A percentile compares a stretch with the other conserved stretches of the same genome.
phyloP scores from a whole-genome alignment of 306 rosid genomes.

The Neltuma alba region DNA sequence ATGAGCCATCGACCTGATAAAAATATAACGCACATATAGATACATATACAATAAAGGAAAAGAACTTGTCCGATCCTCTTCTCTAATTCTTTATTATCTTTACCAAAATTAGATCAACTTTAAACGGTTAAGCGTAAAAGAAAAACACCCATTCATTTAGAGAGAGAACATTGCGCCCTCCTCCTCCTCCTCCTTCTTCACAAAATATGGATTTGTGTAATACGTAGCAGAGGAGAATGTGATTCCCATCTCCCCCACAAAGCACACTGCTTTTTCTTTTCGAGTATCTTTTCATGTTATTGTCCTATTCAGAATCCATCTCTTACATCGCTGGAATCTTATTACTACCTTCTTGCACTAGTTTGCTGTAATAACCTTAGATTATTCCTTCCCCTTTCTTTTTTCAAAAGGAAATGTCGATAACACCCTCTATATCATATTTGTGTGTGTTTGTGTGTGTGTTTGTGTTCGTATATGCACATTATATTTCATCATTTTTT shows the following conservation, averaged over 20 bases:
- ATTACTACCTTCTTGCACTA: not conserved
- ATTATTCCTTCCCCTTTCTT: too few relatives aligned
- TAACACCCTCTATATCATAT: not conserved
- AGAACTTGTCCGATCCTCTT: too few relatives aligned
- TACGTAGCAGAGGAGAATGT: conserved; percentile 32
- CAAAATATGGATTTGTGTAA: conserved; percentile 5
- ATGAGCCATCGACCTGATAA: too few relatives aligned
- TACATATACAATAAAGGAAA: too few relatives aligned
- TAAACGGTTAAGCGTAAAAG: too few relatives aligned
- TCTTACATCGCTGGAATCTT: not conserved
- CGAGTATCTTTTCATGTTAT: not conserved
- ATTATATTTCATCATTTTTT: not conserved
- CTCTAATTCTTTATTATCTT: too few relatives aligned
- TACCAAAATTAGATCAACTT: too few relatives aligned
- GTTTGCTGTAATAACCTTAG: too few relatives aligned
- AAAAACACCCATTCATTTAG: too few relatives aligned
- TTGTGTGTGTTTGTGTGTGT: not conserved
- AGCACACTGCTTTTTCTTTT: not conserved
- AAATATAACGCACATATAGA: not conserved
- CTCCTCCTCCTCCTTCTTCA: too few relatives aligned
- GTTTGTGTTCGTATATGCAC: not conserved
- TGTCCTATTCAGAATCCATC: conserved; percentile 10
- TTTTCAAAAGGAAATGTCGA: not conserved
- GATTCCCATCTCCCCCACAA: conserved; percentile 34
- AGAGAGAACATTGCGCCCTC: not conserved